These are phyloP conservation scores for Pythium scleroteichum DNA, from an alignment of 352 stramenopile species.

Conservation along the genomic window DNA sequence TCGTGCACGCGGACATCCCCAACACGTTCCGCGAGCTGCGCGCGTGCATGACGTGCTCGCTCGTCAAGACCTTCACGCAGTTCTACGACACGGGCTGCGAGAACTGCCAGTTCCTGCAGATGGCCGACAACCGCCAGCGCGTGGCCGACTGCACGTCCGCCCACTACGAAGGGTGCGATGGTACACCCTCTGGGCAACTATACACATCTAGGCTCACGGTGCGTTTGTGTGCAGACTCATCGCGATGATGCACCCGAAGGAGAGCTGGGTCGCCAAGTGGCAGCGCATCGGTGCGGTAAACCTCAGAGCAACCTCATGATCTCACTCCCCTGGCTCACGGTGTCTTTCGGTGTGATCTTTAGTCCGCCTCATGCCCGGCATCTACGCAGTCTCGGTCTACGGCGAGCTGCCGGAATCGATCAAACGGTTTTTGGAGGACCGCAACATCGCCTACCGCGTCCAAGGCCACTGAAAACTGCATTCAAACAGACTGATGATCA, in stretches of 20 bases:
- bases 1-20: slow-evolving; percentile 85
- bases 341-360: neutral
- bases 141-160: slow-evolving; percentile 88
- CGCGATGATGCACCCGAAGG: slow-evolving; percentile 88
- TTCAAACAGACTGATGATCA: too few species aligned
- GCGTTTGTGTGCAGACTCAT: slow-evolving; percentile 61
- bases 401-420: slow-evolving; percentile 86
- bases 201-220: neutral
- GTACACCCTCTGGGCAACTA: too few species aligned
- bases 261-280: slow-evolving; percentile 91
- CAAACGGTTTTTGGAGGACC: slow-evolving; percentile 86
- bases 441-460: slow-evolving; percentile 85
- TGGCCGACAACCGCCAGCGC: slow-evolving; percentile 88
- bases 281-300: slow-evolving; percentile 67
- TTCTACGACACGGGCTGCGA: slow-evolving; percentile 91
- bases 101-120: slow-evolving; percentile 88
- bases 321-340: neutral
- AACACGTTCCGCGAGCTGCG: slow-evolving; percentile 88
- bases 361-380: slow-evolving; percentile 81
- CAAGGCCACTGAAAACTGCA: slow-evolving; percentile 33
- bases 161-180: slow-evolving; percentile 86
- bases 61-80: slow-evolving; percentile 90
- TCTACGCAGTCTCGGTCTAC: slow-evolving; percentile 88
- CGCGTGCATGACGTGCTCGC: slow-evolving; percentile 88
- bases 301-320: neutral